These are phyloP conservation scores for Plasmopara viticola DNA, from an alignment of 352 stramenopile species.

Conservation along the genomic window DNA sequence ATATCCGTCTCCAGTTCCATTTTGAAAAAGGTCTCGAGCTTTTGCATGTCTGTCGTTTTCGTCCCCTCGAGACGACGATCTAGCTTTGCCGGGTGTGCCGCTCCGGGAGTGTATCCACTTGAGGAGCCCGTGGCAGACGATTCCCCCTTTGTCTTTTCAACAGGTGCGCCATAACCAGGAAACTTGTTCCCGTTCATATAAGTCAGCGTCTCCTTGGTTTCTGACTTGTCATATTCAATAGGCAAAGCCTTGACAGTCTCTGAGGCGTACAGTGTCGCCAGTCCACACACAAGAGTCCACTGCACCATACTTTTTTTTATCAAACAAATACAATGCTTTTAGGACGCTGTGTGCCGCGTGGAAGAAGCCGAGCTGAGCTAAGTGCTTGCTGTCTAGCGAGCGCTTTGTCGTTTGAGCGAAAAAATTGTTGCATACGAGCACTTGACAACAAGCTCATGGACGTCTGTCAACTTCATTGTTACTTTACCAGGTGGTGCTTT, in stretches of 20 bases:
- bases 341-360: slow-evolving; percentile 21
- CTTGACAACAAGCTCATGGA: slow-evolving; percentile 18
- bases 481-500: slow-evolving; percentile 28
- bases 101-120: slow-evolving; percentile 9
- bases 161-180: slow-evolving; percentile 26
- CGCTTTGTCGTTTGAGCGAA: slow-evolving; percentile 29
- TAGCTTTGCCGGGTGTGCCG: slow-evolving; percentile 1
- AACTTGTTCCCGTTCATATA: slow-evolving; percentile 23
- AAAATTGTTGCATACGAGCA: slow-evolving; percentile 13
- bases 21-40: slow-evolving; percentile 45
- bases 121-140: not conserved
- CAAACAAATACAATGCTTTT: slow-evolving; percentile 12
- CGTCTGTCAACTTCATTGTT: slow-evolving; percentile 18
- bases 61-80: slow-evolving; percentile 31
- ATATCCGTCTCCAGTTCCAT: slow-evolving; percentile 40
- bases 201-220: slow-evolving; percentile 22
- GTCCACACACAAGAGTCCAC: slow-evolving; percentile 21
- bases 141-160: not conserved
- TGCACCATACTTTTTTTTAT: slow-evolving; percentile 24
- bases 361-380: slow-evolving; percentile 13
- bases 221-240: slow-evolving; percentile 21
- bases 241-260: slow-evolving; percentile 12
- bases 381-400: slow-evolving; percentile 23
- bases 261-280: slow-evolving; percentile 15
- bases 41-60: slow-evolving; percentile 37